Evolutionary conservation across 1,284 basidiomycete species (phyloP).

Genomic region (Tilletia indica): DNA sequence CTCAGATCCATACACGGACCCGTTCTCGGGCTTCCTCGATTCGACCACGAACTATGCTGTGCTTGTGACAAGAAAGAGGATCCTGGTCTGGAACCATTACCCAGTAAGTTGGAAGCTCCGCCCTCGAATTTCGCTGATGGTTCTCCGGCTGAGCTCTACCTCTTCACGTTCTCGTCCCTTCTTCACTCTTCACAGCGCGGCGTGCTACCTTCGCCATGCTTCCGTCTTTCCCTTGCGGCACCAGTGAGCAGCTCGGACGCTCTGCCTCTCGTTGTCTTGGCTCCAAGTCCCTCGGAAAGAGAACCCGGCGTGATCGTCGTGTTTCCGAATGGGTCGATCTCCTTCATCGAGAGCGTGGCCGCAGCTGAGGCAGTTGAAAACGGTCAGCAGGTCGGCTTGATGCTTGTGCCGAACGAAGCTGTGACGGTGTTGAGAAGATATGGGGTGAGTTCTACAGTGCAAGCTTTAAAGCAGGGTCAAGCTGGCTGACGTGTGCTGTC

Average conservation of each 20-base stretch:
- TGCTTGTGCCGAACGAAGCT: slow-evolving; percentile 31
- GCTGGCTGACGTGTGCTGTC: neutral
- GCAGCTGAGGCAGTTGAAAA: slow-evolving; percentile 32
- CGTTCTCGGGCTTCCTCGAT: slow-evolving; percentile 37
- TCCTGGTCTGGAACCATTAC: slow-evolving; percentile 49
- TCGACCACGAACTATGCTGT: slow-evolving; percentile 41
- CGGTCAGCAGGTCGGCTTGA: slow-evolving; percentile 28
- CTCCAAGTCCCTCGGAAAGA: slow-evolving; percentile 28
- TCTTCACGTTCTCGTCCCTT: neutral
- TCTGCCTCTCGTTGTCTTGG: slow-evolving; percentile 31
- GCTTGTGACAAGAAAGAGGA: slow-evolving; percentile 36
- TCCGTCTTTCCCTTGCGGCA: slow-evolving; percentile 34
- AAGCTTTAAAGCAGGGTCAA: neutral
- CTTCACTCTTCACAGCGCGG: slow-evolving; percentile 24
- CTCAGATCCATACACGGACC: slow-evolving; percentile 38
- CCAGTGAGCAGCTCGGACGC: slow-evolving; percentile 21
- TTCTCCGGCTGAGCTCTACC: neutral
- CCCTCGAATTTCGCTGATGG: neutral
- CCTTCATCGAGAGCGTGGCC: slow-evolving; percentile 43
- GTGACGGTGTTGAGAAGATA: slow-evolving; percentile 33
- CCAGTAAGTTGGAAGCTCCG: slow-evolving; percentile 23
- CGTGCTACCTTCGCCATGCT: slow-evolving; percentile 37
- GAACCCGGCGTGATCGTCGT: slow-evolving; percentile 45
- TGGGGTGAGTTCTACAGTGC: slow-evolving; percentile 12
- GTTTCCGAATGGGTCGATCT: slow-evolving; percentile 32